phyloP scores from a whole-genome alignment of 805 yeast species.

The Wickerhamiella qilinensis region DNA sequence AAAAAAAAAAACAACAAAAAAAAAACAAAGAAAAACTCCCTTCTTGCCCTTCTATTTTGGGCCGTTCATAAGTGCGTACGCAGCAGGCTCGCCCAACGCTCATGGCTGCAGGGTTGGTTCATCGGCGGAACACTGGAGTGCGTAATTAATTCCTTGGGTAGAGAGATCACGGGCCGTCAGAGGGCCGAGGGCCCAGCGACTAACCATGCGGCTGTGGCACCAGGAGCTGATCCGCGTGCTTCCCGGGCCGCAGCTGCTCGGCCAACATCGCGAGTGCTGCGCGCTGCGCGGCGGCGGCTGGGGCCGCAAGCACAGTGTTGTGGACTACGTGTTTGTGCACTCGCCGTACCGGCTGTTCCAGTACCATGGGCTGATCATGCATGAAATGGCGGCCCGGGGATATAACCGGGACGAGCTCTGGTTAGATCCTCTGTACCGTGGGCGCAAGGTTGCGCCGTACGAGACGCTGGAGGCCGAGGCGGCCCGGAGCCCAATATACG shows the following conservation, averaged over 20 bases:
- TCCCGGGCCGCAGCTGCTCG: constrained; percentile 1
- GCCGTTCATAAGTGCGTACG: no score
- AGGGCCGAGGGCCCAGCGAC: no score
- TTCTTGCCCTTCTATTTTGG: no score
- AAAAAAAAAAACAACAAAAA: no score
- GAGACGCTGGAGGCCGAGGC: no score
- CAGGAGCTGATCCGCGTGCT: neutral
- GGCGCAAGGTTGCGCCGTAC: neutral
- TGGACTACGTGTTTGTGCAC: constrained; percentile 1
- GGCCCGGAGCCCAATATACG: neutral
- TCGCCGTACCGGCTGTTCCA: constrained; percentile 1
- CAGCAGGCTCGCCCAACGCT: no score
- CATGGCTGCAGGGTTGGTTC: no score
- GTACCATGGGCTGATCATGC: constrained; percentile 2
- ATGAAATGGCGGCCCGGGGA: constrained; percentile 1
- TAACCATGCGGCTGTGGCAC: constrained; percentile 2
- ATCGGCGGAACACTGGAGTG: no score
- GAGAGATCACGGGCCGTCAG: no score
- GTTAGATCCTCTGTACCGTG: neutral
- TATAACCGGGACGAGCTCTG: constrained; percentile 1
- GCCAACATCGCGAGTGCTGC: constrained; percentile 2
- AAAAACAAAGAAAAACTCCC: no score
- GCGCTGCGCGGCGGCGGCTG: constrained; percentile 1
- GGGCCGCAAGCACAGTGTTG: constrained; percentile 1
- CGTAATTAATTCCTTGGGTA: no score